A percentile compares a stretch with the other conserved stretches of the same genome.
Conservation (phyloP, 2,329 filamentous ascomycete genomes). For the Aspergillus glaucus region DNA sequence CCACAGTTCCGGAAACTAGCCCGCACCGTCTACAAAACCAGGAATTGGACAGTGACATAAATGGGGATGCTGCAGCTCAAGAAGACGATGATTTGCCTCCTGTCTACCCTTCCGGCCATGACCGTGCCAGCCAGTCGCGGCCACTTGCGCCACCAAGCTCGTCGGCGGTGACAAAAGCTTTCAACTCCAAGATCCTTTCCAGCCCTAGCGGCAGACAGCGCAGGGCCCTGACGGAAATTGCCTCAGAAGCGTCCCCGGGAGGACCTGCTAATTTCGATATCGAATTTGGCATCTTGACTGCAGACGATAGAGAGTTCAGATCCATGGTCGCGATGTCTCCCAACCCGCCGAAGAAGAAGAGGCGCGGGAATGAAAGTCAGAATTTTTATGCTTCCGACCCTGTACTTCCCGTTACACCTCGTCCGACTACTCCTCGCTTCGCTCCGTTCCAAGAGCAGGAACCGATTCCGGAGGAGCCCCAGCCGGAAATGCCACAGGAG, state of each 20-base stretch:
- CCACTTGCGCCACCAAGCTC: slow-evolving; percentile 15
- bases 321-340: slow-evolving; percentile 27
- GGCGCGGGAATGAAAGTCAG: slow-evolving; percentile 29
- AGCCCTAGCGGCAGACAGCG: slow-evolving; percentile 34
- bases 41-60: slow-evolving; percentile 16
- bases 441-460: slow-evolving; percentile 12
- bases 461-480: slow-evolving; percentile 6
- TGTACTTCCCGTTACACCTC: slow-evolving; percentile 22
- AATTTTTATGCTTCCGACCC: slow-evolving; percentile 25
- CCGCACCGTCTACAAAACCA: slow-evolving; percentile 21
- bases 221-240: slow-evolving; percentile 37
- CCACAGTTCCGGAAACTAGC: slow-evolving; percentile 35
- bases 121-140: slow-evolving; percentile 14
- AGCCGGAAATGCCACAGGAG: slow-evolving; percentile 9
- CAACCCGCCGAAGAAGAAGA: slow-evolving; percentile 30
- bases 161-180: slow-evolving; percentile 19
- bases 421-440: slow-evolving; percentile 11
- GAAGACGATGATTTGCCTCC: slow-evolving; percentile 36
- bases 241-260: slow-evolving; percentile 36
- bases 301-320: slow-evolving; percentile 36
- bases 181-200: slow-evolving; percentile 27
- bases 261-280: slow-evolving; percentile 26
- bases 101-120: slow-evolving; percentile 16
- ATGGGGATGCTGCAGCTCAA: slow-evolving; percentile 20
- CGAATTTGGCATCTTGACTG: slow-evolving; percentile 32